phyloP scores from a whole-genome alignment of 2,329 filamentous ascomycete genomes.

The Aphanocladium album region DNA sequence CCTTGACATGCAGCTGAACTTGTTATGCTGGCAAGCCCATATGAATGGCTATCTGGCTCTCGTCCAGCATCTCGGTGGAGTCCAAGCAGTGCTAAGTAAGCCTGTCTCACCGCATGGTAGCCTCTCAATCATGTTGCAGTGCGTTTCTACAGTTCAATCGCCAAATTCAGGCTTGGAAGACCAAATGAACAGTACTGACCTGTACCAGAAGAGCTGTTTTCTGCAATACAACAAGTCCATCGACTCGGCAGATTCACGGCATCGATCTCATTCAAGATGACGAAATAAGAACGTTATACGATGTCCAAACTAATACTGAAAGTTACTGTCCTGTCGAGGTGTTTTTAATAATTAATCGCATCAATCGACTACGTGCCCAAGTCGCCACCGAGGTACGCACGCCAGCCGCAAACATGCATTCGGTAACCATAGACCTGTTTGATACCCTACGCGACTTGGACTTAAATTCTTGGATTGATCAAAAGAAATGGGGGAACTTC shows the following conservation, averaged over 20 bases:
- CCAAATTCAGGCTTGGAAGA: neutral
- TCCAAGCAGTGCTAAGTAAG: neutral
- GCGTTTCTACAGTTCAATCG: neutral
- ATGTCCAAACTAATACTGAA: neutral
- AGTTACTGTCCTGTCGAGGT: neutral
- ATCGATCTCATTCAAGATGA: neutral
- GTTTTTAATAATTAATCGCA: neutral
- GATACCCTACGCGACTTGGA: neutral
- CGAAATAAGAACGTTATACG: neutral
- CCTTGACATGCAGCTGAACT: neutral
- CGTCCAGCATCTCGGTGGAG: neutral
- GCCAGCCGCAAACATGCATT: neutral
- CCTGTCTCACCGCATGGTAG: neutral
- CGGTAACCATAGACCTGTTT: neutral
- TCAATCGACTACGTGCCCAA: neutral
- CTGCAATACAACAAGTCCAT: neutral
- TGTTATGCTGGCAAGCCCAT: neutral
- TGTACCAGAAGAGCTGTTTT: neutral
- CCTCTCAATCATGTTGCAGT: neutral
- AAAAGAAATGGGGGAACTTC: neutral
- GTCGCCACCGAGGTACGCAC: neutral
- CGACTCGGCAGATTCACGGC: neutral
- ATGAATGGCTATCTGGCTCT: neutral
- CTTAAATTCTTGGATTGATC: neutral
- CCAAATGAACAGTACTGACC: neutral